Evolutionary conservation across 2,329 filamentous ascomycete species (phyloP).

Genomic region (Didymella exigua): DNA sequence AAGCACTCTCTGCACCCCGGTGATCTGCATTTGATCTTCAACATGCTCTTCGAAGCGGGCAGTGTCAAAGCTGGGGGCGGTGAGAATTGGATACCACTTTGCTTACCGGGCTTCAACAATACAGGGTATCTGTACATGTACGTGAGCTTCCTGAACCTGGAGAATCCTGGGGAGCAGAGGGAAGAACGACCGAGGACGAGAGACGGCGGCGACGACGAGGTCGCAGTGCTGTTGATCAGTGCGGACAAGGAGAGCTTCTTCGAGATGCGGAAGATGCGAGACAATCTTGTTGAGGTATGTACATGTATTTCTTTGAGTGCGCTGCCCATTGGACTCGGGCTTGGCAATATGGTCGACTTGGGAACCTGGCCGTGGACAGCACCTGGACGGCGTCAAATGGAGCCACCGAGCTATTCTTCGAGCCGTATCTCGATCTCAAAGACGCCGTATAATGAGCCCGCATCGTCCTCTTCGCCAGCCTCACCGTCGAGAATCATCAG

Average conservation of each 20-base stretch:
- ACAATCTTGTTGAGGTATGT: constrained; percentile 62
- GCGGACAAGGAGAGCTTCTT: constrained; percentile 94
- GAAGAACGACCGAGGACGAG: constrained; percentile 46
- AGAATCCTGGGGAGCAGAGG: constrained; percentile 53
- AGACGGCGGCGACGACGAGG: constrained; percentile 64
- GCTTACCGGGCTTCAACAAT: constrained; percentile 95
- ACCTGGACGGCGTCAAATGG: neutral
- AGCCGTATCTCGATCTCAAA: neutral
- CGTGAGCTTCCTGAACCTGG: constrained; percentile 85
- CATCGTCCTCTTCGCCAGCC: neutral
- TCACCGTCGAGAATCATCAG: constrained; percentile 7
- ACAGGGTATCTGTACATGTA: constrained; percentile 98
- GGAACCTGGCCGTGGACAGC: neutral
- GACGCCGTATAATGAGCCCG: neutral
- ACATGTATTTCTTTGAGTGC: constrained; percentile 10
- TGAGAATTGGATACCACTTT: constrained; percentile 97
- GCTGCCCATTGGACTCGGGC: neutral
- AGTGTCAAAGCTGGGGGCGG: constrained; percentile 90
- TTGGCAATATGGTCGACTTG: neutral
- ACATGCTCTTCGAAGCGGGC: constrained; percentile 97
- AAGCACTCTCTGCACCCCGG: constrained; percentile 95
- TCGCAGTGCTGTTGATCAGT: constrained; percentile 93
- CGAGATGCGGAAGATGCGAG: constrained; percentile 75
- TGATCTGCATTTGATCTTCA: constrained; percentile 95
- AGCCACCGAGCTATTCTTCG: neutral